Percentiles rank a stretch among this genome's conserved stretches.
These are phyloP conservation scores for Psilocybe cubensis DNA, from an alignment of 768 basidiomycete genomes.

Conservation along the genomic window DNA sequence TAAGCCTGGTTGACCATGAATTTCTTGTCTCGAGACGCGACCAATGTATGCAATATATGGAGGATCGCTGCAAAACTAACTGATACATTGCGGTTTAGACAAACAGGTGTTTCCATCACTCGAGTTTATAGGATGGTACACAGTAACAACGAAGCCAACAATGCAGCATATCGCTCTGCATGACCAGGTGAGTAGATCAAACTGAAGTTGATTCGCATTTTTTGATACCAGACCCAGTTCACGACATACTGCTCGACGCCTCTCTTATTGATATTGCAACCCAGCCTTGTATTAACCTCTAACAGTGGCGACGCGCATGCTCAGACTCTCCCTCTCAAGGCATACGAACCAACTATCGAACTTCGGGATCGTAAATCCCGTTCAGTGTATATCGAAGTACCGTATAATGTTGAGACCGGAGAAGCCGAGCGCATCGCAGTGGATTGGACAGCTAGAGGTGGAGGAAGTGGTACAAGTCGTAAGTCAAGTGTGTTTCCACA, in stretches of 20 bases:
- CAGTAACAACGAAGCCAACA: constrained; percentile 76
- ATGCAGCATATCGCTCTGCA: constrained; percentile 81
- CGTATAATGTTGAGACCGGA: constrained; percentile 92
- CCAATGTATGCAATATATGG: constrained; percentile 61
- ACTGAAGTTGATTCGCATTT: background rate
- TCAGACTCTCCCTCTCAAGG: constrained; percentile 85
- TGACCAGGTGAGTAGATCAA: constrained; percentile 64
- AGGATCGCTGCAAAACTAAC: background rate
- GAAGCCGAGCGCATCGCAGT: constrained; percentile 99
- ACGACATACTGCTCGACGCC: constrained; percentile 86
- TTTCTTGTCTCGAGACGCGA: constrained; percentile 85
- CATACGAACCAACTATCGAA: constrained; percentile 93
- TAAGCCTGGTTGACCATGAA: constrained; percentile 70
- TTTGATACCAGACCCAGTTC: constrained; percentile 56
- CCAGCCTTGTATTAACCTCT: constrained; percentile 47
- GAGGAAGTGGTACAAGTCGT: constrained; percentile 83
- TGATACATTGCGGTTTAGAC: constrained; percentile 54
- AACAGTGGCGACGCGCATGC: constrained; percentile 51
- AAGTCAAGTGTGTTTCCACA: constrained; percentile 32
- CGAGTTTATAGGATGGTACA: constrained; percentile 99
- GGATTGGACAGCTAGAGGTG: constrained; percentile 90
- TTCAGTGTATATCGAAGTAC: constrained; percentile 81
- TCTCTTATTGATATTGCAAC: constrained; percentile 79
- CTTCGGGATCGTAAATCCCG: constrained; percentile 78
- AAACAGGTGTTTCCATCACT: constrained; percentile 98